phyloP scores from a whole-genome alignment of 495 filamentous ascomycete species.

The Glutinoglossum americanum region DNA sequence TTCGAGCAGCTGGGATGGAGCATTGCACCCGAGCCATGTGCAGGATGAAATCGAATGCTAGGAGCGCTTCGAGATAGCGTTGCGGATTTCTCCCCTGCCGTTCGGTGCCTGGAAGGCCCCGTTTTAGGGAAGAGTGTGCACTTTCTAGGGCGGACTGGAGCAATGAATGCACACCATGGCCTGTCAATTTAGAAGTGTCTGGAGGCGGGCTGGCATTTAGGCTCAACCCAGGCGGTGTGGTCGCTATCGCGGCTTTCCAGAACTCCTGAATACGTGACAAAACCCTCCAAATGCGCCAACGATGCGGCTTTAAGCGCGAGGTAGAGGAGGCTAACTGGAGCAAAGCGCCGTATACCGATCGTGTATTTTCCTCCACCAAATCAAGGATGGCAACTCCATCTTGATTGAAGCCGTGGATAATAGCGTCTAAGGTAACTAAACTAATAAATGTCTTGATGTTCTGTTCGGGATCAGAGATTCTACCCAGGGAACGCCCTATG shows the following conservation, averaged over 20 bases:
- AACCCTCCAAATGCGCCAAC: slow-evolving; percentile 12
- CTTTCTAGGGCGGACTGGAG: not conserved
- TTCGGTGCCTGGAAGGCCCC: not conserved
- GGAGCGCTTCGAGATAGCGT: not conserved
- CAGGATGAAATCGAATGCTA: not conserved
- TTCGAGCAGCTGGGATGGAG: not conserved
- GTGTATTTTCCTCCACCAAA: slow-evolving; percentile 8
- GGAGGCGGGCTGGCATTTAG: not conserved
- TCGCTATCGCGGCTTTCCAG: slow-evolving; percentile 1
- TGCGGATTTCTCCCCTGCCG: not conserved
- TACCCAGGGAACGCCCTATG: not conserved
- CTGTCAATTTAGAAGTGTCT: not conserved
- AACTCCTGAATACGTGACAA: slow-evolving; percentile 6
- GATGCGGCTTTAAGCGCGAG: slow-evolving; percentile 7
- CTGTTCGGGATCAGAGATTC: not conserved
- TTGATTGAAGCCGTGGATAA: slow-evolving; percentile 22
- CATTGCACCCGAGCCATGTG: not conserved
- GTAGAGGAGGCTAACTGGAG: not conserved
- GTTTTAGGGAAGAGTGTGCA: not conserved
- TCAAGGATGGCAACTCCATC: slow-evolving; percentile 23
- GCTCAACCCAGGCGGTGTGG: not conserved
- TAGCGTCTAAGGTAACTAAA: slow-evolving; percentile 25
- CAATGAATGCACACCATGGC: not conserved
- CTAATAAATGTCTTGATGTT: not conserved
- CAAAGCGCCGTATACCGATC: not conserved